Evolutionary conservation across 2,329 filamentous ascomycete genomes (phyloP), one percentile per base, ranked within the genome.

Genomic region (Calonectria honghensis): DNA sequence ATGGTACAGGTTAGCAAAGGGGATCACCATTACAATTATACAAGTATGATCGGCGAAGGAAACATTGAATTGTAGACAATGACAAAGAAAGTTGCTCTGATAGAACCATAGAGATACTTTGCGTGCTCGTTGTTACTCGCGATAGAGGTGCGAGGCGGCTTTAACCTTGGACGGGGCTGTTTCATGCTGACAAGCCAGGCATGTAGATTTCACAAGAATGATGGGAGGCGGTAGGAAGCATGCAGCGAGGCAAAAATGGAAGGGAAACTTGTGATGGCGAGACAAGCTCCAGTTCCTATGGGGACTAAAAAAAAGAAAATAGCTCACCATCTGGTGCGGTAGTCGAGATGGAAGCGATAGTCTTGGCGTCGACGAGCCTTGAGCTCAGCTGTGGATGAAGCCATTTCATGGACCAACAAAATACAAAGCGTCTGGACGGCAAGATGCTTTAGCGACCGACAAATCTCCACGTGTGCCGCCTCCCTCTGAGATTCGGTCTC

Each of bases 291-390:
- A 14, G 11, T 27, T 63, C 37, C 14, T 29, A 18, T 2, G 39
- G 31, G 39, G 16, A 6, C 29, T 20, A 45, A 48, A 37, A 24
- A 63, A 68, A 51, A 70, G 24, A 70, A 69, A 39, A 41, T 39
- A 66, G 77, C 86, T 82, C 80, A 96, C 96, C 96, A 98, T 91
- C 96, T 87, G 74, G 96, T 97, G 72, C 95, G 90, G 83, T 98
- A 98, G 78, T 97, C 94, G 35, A 96, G 89, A 52, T 93, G 87
- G 83, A 93, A 98, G 63, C 89, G 89, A 85, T 98, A 98, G 85
- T 98, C 95, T 50, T 87, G 86, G 75, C 95, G 90, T 61, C 86
- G 90, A 63, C 94, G 91, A 75, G 86, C 86, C 85, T 94, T 96
- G 64, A 92, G 86, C 35, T 81, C 75, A 54, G 76, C 73, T 10